Evolutionary conservation across 1,139 yeast genomes (phyloP).

Genomic region (Suhomyces bokatorum): DNA sequence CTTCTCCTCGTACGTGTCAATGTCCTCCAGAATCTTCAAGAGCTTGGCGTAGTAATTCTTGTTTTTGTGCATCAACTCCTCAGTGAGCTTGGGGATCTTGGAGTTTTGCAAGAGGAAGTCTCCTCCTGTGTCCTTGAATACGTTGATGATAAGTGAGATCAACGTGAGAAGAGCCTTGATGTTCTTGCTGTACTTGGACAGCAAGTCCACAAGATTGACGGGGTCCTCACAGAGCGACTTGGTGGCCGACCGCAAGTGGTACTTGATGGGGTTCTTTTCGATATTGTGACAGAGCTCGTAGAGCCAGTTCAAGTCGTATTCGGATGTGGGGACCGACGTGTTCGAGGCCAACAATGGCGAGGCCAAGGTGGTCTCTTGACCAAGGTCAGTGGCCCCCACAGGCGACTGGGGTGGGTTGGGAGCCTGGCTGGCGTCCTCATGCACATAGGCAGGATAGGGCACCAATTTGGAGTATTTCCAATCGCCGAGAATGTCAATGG

Average conservation of each 20-base stretch:
- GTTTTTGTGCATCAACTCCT: constrained; percentile 26
- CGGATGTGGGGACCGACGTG: constrained; percentile 5
- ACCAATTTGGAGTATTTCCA: constrained; percentile 31
- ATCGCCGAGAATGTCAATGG: constrained; percentile 36
- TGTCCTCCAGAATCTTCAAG: constrained; percentile 24
- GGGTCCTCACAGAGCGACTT: constrained; percentile 41
- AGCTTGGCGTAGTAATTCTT: constrained; percentile 25
- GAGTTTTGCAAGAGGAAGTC: constrained; percentile 43
- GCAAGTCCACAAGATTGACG: constrained; percentile 38
- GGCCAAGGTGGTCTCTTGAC: not conserved
- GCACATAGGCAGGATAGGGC: constrained; percentile 19
- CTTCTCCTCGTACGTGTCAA: constrained; percentile 36
- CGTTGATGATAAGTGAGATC: constrained; percentile 32
- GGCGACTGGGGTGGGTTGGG: not conserved
- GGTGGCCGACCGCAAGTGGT: constrained; percentile 47
- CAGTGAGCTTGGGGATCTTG: constrained; percentile 42
- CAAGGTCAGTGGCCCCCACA: not conserved
- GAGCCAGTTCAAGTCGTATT: constrained; percentile 36
- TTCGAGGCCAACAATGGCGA: constrained; percentile 4
- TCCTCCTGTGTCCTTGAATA: constrained; percentile 37
- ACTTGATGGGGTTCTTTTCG: constrained; percentile 49
- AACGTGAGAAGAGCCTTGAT: constrained; percentile 31
- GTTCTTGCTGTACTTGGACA: constrained; percentile 23
- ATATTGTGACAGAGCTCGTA: constrained; percentile 47
- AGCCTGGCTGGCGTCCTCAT: not conserved